These are phyloP conservation scores for Strobilomyces confusus DNA, from an alignment of 768 basidiomycete species.

Conservation along the genomic window DNA sequence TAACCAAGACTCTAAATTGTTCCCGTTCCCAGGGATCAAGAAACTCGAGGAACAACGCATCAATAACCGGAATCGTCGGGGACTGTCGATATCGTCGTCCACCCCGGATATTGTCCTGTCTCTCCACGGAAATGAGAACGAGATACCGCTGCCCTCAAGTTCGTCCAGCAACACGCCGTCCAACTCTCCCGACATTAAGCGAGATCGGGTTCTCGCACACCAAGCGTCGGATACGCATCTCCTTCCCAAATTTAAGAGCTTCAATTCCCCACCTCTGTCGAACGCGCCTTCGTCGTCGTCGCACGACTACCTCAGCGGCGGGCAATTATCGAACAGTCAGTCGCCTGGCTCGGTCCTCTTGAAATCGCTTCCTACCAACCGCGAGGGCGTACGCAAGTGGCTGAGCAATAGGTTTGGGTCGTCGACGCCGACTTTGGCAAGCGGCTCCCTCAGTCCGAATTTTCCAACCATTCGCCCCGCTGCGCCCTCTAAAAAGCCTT, in stretches of 20 bases:
- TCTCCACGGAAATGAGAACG: slow-evolving; percentile 42
- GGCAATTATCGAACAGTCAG: slow-evolving; percentile 25
- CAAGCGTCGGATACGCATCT: slow-evolving; percentile 69
- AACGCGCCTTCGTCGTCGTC: slow-evolving; percentile 45
- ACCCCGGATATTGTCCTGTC: slow-evolving; percentile 46
- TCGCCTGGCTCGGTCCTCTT: slow-evolving; percentile 35
- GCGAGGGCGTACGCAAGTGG: slow-evolving; percentile 81
- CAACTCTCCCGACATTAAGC: slow-evolving; percentile 45
- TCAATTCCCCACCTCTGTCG: slow-evolving; percentile 38
- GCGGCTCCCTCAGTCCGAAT: slow-evolving; percentile 34
- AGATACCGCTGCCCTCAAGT: slow-evolving; percentile 39
- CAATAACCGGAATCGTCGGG: slow-evolving; percentile 50
- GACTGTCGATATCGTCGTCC: slow-evolving; percentile 45
- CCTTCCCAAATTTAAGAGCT: slow-evolving; percentile 46
- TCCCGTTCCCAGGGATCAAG: slow-evolving; percentile 86
- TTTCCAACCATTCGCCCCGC: slow-evolving; percentile 33
- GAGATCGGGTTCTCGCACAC: slow-evolving; percentile 63
- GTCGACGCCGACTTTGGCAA: slow-evolving; percentile 36
- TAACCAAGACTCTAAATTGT: slow-evolving; percentile 66
- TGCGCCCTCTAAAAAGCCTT: slow-evolving; percentile 55
- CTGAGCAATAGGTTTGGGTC: slow-evolving; percentile 56
- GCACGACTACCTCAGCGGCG: slow-evolving; percentile 47
- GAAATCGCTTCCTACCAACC: slow-evolving; percentile 61
- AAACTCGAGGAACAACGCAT: slow-evolving; percentile 68
- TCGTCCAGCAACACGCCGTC: slow-evolving; percentile 50